These are phyloP conservation scores for Chernovozyma aurita DNA, from an alignment of 1,139 yeast genomes.

Conservation along the genomic window DNA sequence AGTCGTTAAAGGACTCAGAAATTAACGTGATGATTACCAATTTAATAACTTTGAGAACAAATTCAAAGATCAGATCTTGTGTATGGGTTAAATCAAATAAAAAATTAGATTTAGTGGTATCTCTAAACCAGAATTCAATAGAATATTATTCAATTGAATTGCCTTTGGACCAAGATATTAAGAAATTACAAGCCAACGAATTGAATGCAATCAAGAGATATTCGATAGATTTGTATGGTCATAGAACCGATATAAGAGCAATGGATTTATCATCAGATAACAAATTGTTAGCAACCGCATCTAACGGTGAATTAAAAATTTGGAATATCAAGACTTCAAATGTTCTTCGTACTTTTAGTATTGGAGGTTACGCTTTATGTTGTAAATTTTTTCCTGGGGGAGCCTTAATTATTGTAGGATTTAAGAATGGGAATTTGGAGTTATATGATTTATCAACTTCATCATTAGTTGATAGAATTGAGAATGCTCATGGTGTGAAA, in stretches of 20 bases:
- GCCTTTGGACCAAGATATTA: slow-evolving; percentile 37
- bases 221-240: slow-evolving; percentile 75
- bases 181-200: slow-evolving; percentile 44
- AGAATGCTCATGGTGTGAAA: slow-evolving; percentile 68
- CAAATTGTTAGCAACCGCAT: slow-evolving; percentile 79
- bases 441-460: slow-evolving; percentile 86
- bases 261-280: slow-evolving; percentile 79
- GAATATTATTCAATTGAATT: slow-evolving; percentile 59
- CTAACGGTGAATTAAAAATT: slow-evolving; percentile 82
- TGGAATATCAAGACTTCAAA: slow-evolving; percentile 77
- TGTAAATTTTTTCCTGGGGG: slow-evolving; percentile 90
- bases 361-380: slow-evolving; percentile 81
- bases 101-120: slow-evolving; percentile 54
- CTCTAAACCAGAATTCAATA: slow-evolving; percentile 69
- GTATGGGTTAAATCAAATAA: slow-evolving; percentile 42
- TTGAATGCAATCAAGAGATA: slow-evolving; percentile 34
- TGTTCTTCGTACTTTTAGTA: slow-evolving; percentile 71
- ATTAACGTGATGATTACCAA: slow-evolving; percentile 59
- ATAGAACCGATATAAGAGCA: slow-evolving; percentile 83
- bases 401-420: slow-evolving; percentile 80
- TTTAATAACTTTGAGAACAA: slow-evolving; percentile 56
- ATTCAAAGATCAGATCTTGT: slow-evolving; percentile 53
- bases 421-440: slow-evolving; percentile 81
- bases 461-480: slow-evolving; percentile 61
- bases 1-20: slow-evolving; percentile 50